Conservation (phyloP, 2,329 filamentous ascomycete genomes). For the Stagonosporopsis cucurbitacearum region DNA sequence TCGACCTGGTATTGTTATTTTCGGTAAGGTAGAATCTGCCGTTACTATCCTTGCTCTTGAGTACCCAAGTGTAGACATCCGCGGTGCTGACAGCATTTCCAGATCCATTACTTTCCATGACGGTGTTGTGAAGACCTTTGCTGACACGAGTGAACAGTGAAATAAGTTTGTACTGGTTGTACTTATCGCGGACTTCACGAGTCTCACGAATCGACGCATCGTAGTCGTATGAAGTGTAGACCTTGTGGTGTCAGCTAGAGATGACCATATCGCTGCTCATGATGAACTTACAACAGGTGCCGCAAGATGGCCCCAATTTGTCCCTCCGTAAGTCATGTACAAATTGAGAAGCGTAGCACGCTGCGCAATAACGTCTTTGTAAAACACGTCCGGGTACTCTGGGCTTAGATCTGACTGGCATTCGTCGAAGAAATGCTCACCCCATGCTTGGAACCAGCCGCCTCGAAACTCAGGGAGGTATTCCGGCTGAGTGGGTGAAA, state of each 20-base stretch:
- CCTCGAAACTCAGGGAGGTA: conserved; percentile 62
- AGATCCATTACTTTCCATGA: conserved; percentile 64
- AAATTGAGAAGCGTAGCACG: conserved; percentile 57
- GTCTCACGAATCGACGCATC: conserved; percentile 61
- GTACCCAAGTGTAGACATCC: conserved; percentile 58
- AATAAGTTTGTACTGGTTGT: conserved; percentile 62
- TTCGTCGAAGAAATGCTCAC: conserved; percentile 59
- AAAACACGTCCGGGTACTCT: conserved; percentile 62
- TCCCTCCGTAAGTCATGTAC: conserved; percentile 63
- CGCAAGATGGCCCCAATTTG: conserved; percentile 61
- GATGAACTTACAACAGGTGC: conserved; percentile 36
- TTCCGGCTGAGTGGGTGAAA: conserved; percentile 61
- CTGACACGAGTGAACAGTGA: conserved; percentile 62
- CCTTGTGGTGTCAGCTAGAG: conserved; percentile 26
- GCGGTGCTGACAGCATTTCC: conserved; percentile 51
- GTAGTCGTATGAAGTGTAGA: conserved; percentile 58
- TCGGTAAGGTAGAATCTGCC: conserved; percentile 60
- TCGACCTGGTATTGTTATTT: conserved; percentile 56
- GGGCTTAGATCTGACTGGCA: conserved; percentile 56
- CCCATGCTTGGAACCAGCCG: conserved; percentile 63
- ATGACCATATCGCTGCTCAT: neutral
- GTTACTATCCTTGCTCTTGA: conserved; percentile 58
- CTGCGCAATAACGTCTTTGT: conserved; percentile 63
- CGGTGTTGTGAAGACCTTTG: conserved; percentile 57
- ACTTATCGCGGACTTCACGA: conserved; percentile 59